A percentile compares a stretch with the other conserved stretches of the same genome.
Evolutionary conservation across 768 basidiomycete species (phyloP).

Genomic region (Macrolepiota dolichaula): DNA sequence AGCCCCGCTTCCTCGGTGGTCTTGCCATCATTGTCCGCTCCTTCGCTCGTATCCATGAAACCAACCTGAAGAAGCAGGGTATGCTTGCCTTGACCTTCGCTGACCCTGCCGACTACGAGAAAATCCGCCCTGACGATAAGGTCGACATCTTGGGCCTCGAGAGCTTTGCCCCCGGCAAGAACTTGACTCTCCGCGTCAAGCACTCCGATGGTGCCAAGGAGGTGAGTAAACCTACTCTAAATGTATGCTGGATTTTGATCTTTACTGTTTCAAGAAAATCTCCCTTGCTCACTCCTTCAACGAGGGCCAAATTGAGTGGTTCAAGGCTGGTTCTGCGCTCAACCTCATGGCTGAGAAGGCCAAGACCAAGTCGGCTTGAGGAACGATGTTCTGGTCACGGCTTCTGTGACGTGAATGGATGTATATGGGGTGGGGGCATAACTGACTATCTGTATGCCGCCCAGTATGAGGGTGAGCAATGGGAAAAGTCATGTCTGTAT

Average conservation of each 20-base stretch:
- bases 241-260: neutral
- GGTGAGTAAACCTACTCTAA: constrained; percentile 29
- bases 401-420: neutral
- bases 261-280: constrained; percentile 44
- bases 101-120: constrained; percentile 93
- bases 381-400: neutral
- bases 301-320: constrained; percentile 96
- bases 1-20: constrained; percentile 93
- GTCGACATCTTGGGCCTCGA: constrained; percentile 89
- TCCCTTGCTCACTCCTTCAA: constrained; percentile 92
- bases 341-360: constrained; percentile 80
- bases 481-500: neutral
- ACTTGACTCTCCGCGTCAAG: constrained; percentile 78
- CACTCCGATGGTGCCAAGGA: constrained; percentile 80
- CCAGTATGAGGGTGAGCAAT: neutral
- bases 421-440: neutral
- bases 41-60: constrained; percentile 97
- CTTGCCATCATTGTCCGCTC: constrained; percentile 94
- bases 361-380: constrained; percentile 40
- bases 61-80: constrained; percentile 99
- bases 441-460: neutral
- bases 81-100: constrained; percentile 96
- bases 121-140: constrained; percentile 81
- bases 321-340: constrained; percentile 94
- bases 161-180: constrained; percentile 87